Base-by-base conservation (phyloP, 805 yeast genomes). In the Kazachstania africana region DNA sequence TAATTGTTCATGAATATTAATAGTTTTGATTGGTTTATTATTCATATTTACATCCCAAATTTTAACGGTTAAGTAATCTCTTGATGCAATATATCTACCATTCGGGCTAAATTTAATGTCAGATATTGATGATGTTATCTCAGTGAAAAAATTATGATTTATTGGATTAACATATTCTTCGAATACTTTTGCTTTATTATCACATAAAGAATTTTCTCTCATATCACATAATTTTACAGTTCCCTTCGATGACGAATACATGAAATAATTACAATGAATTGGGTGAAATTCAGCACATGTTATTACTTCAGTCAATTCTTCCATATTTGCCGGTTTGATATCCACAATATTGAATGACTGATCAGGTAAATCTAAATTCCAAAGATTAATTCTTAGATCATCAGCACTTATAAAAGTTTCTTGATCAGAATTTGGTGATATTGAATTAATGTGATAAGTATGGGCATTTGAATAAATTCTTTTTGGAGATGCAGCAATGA, bases 1-100 rank as follows among this genome's bases (percentile, higher is more conserved):
- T 50, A 91, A 71, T 55, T 83, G 93, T 55, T 91, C 97, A 59
- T 91, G 98, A 41, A 93, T 85, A 54, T 84, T 84, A 39, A 91
- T 87, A 12, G 96, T 87, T 58, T 84, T 84, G 36, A 93, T 62
- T 23, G 99, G 99, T 57, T 79, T 83, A 43, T 76, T 78, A 60
- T 91, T 95, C 98, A 91, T 91, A 42, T 84, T 84, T 39, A 91
- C 70, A 64, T 91, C 99, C 99, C 99, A 91, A 45, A 91, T 79
- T 60, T 91, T 91, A 21, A 88, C 95, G 8, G 95, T 83, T 81
- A 91, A 73, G 58, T 91, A 91, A 65, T 91, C 99, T 54, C 99
- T 75, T 26, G 93, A 75, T n/a, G 88, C 95, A 53, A 91, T 82
- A 59, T 91, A 85, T 47, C 91, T 71, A 27, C 99, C 99, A 57